Conservation (phyloP, 352 stramenopile species). For the Globisporangium paroecandrum region DNA sequence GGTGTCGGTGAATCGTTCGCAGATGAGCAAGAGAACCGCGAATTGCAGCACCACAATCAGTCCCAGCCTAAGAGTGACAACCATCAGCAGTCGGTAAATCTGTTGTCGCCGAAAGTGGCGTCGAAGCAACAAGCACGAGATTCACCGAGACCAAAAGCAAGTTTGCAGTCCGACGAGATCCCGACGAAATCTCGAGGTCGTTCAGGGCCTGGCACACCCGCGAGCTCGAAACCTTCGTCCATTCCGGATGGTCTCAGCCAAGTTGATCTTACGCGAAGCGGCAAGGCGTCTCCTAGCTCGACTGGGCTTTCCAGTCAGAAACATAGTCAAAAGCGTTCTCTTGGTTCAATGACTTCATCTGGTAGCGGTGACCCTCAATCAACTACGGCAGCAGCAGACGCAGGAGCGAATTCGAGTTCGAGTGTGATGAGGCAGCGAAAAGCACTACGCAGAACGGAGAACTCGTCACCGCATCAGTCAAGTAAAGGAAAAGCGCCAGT, state of each 20-base stretch:
- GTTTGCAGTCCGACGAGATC: neutral
- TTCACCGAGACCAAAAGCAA: neutral
- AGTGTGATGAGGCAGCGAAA: slow-evolving; percentile 1
- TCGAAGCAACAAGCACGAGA: neutral
- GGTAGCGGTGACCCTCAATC: neutral
- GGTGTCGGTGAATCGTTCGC: neutral
- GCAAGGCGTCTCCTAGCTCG: neutral
- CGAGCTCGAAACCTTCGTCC: neutral
- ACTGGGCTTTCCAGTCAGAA: slow-evolving; percentile 3
- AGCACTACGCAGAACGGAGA: neutral
- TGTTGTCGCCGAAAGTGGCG: slow-evolving; percentile 5
- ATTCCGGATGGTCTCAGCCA: neutral
- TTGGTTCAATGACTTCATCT: neutral
- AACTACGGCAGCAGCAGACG: neutral
- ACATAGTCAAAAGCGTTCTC: neutral
- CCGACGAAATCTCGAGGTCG: neutral
- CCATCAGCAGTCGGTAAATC: slow-evolving; percentile 3
- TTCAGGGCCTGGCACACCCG: neutral
- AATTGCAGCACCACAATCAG: neutral
- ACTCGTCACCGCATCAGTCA: neutral
- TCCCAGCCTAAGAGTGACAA: neutral
- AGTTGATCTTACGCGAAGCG: neutral
- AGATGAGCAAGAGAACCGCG: neutral
- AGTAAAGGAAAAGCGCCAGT: neutral
- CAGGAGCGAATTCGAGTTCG: neutral